Evolutionary conservation across 345 rosid genomes (phyloP).

Genomic region (Jatropha curcas): DNA sequence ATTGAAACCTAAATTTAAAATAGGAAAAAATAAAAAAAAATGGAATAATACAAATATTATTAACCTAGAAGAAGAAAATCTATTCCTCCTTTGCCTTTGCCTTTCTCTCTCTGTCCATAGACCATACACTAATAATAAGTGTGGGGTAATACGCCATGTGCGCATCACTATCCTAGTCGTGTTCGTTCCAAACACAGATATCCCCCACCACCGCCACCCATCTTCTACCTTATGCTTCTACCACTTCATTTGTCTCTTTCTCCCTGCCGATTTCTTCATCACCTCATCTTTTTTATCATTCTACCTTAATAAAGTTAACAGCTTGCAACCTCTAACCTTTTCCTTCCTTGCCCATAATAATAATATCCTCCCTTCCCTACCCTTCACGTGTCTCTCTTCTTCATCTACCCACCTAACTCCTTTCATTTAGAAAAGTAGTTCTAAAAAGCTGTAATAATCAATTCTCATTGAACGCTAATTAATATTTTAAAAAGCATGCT

Average conservation of each 20-base stretch:
- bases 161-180: constrained; percentile 39
- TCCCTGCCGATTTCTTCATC: background rate
- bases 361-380: constrained; percentile 6
- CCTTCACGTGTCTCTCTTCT: constrained; percentile 2
- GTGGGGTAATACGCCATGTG: constrained; percentile 51
- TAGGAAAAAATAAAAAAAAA: too few species aligned
- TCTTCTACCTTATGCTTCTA: constrained; percentile 15
- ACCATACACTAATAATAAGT: background rate
- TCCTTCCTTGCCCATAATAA: background rate
- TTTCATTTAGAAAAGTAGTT: too few species aligned
- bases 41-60: too few species aligned
- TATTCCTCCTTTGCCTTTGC: too few species aligned
- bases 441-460: too few species aligned
- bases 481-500: background rate
- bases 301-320: constrained; percentile 24
- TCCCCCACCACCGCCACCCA: constrained; percentile 37
- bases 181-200: too few species aligned
- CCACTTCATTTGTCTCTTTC: too few species aligned
- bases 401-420: constrained; percentile 19
- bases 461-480: background rate
- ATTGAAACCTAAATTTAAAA: too few species aligned
- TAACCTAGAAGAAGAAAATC: too few species aligned
- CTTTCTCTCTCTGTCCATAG: background rate
- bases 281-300: constrained; percentile 17
- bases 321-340: constrained; percentile 33